These are phyloP conservation scores for Diplotaxis tenuifolia DNA, from an alignment of 345 rosid species.

Conservation along the genomic window DNA sequence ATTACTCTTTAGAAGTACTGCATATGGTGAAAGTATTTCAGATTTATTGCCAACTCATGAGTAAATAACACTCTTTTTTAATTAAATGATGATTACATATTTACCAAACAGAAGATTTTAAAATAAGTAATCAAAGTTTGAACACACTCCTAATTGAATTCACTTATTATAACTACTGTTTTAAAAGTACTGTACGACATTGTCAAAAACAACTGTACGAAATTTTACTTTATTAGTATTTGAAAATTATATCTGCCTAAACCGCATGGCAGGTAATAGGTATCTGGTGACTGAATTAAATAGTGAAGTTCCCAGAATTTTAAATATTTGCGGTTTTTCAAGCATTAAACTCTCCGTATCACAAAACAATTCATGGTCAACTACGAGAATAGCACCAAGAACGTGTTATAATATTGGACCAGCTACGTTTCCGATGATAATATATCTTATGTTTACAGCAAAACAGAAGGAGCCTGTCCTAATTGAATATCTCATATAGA, in stretches of 20 bases:
- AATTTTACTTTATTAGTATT: background rate
- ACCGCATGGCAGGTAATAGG: background rate
- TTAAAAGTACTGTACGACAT: no score
- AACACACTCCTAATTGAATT: background rate
- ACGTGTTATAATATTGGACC: background rate
- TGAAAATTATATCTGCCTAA: background rate
- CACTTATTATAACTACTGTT: background rate
- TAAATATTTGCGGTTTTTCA: background rate
- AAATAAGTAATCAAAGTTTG: background rate
- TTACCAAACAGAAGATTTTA: background rate
- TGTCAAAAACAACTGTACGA: no score
- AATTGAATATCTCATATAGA: slow-evolving; percentile 31
- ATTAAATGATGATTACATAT: background rate
- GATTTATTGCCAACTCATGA: no score
- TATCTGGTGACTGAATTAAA: background rate
- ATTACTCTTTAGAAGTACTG: no score
- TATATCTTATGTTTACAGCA: slow-evolving; percentile 18
- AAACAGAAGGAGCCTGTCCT: slow-evolving; percentile 18
- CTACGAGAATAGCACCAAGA: background rate
- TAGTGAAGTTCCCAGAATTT: background rate
- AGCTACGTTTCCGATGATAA: slow-evolving; percentile 3
- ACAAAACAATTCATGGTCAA: slow-evolving; percentile 17
- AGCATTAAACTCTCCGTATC: background rate
- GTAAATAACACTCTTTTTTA: background rate
- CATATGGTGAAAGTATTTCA: no score